Base-by-base conservation (phyloP, 805 yeast genomes). In the Wickerhamomyces ciferrii region DNA sequence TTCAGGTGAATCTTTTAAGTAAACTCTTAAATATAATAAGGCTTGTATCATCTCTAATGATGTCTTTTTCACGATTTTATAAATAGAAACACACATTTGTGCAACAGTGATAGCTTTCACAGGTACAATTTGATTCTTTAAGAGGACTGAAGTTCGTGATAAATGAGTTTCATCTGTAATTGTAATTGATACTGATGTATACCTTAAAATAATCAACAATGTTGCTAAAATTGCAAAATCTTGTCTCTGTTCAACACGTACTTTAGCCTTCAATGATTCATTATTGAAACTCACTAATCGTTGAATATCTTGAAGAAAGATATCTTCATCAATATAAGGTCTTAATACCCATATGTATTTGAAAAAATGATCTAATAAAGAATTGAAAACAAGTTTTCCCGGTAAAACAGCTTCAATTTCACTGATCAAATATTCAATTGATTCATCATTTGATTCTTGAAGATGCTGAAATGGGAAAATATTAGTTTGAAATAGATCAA, bases 1-100 rank as follows among this genome's bases (percentile, higher is more conserved):
- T 45, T 68, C 67, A 1, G 76, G 76, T 10, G 67, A 62, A 15
- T 70, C 67, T 35, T 57, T 60, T 18, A 69, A 48, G 50, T 69
- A 71, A 45, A 63, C 68, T 44, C 65, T 59, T 10, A 65, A 46
- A 21, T 70, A 57, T 10, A 65, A 52, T 45, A 70, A 57, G 4
- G 63, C 47, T 48, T 71, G 76, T 3, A 72, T 68, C 38, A 63
- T 51, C 45, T 64, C 62, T 43, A 71, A 57, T 5, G 70, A 55
- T 19, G 72, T 64, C 52, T 64, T 66, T 17, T 36, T 39, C 7
- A 42, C 17, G 1, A 43, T 11, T 13, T 38, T 45, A 17, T 37
- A 45, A 8, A 27, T 9, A 2, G 48, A 41, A 14, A 45, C 4
- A 23, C 44, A 42, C n/a, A n/a, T 20, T 29, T 45, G 37, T 2